Evolutionary conservation across 495 filamentous ascomycete species (phyloP), one percentile per base, ranked within the genome.

Genomic region (Podospora fimiseda): DNA sequence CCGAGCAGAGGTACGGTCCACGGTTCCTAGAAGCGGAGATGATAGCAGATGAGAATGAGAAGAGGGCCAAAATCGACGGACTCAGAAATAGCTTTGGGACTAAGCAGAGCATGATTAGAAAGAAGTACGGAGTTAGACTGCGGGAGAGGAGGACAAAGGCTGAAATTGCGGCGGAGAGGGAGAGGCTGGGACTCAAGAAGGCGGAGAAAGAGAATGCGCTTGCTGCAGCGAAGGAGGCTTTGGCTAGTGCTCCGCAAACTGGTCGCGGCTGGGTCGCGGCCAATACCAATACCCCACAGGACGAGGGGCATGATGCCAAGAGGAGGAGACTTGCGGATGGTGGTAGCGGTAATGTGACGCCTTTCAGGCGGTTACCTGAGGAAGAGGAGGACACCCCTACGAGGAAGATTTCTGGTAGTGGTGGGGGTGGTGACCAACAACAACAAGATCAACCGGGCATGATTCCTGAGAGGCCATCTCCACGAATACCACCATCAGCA

Each of bases 121-220:
- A 74, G 55, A 76, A 73, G 41, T 78, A 72, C 39, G 74, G 71
- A 18, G 70, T 78, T 2, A 64, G 69, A 6, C 65, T 77, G n/a
- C 66, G 74, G 6, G 66, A 73, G 19, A 55, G 72, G n/a, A 64
- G 70, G 0, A 73, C 69, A 1, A 71, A 65, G 55, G 67, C 66
- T 1, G 70, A 73, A 46, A 75, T 75, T n/a, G 48, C 60, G 9
- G 63, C 67, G 6, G 70, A 76, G 48, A 60, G 59, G 30, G 63
- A 66, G 6, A 69, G 72, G 30, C 57, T 75, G 52, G 71, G 69
- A 14, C 54, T 69, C 41, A 59, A 59, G 50, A 40, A 46, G 0
- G 57, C 53, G 2, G 62, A 63, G 44, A 58, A 44, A 40, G 58
- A 63, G 9, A 55, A 37, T 18, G 55, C 50, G 2, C 50, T 37